Conservation (phyloP, 2,329 filamentous ascomycete genomes). For the Penicillium sp. region DNA sequence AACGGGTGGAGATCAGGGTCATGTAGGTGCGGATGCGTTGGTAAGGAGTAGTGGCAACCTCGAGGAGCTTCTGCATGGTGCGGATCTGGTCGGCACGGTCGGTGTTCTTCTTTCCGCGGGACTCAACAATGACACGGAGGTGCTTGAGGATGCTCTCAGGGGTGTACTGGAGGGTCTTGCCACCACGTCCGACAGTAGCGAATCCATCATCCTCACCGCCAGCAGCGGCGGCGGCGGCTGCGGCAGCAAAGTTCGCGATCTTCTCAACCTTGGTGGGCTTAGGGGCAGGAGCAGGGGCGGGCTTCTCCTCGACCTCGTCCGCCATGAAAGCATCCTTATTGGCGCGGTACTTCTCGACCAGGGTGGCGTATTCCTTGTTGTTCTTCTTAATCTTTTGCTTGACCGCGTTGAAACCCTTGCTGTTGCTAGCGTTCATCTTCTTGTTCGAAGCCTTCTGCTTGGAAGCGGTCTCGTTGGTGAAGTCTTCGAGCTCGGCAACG, state of each 20-base stretch:
- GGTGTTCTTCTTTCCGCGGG: constrained; percentile 98
- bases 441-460: constrained; percentile 95
- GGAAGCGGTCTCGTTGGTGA: constrained; percentile 87
- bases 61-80: constrained; percentile 92
- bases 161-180: constrained; percentile 86
- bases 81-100: constrained; percentile 92
- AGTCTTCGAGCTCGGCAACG: constrained; percentile 88
- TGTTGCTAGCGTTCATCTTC: constrained; percentile 98
- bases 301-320: constrained; percentile 68
- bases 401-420: constrained; percentile 90
- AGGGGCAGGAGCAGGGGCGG: constrained; percentile 41
- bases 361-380: constrained; percentile 87
- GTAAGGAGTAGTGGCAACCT: constrained; percentile 87
- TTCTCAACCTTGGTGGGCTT: constrained; percentile 51
- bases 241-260: constrained; percentile 37
- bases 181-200: constrained; percentile 81
- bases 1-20: constrained; percentile 87
- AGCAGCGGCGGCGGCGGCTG: constrained; percentile 54
- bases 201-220: constrained; percentile 79
- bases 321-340: constrained; percentile 87
- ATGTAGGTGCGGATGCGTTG: constrained; percentile 90
- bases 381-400: constrained; percentile 99
- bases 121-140: constrained; percentile 86
- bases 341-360: constrained; percentile 82
- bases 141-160: constrained; percentile 98